Conservation (phyloP, 306 rosid genomes). For the Medicago arabica region DNA sequence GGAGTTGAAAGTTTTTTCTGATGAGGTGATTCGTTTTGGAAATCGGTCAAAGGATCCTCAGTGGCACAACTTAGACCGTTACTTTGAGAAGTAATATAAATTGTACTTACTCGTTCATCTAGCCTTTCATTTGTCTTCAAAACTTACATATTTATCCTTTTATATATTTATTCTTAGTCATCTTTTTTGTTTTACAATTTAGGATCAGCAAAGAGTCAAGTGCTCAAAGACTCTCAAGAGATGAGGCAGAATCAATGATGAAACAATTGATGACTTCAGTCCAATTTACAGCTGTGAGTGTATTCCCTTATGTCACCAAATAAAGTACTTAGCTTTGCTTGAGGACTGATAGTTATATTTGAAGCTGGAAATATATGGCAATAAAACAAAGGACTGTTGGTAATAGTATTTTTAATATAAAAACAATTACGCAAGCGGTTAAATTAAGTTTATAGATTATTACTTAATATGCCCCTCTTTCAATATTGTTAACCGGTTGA, state of each 20-base stretch:
- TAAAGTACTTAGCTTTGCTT: constrained; percentile 20
- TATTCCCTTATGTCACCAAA: constrained; percentile 16
- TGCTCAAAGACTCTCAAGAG: constrained; percentile 61
- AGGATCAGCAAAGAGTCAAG: constrained; percentile 58
- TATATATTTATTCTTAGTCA: constrained; percentile 34
- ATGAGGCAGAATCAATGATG: constrained; percentile 65
- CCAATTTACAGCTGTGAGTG: constrained; percentile 78
- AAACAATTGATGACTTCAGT: constrained; percentile 69
- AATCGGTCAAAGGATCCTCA: constrained; percentile 85
- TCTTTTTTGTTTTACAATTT: constrained; percentile 35
- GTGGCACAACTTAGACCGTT: constrained; percentile 90
- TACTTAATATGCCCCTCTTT: constrained; percentile 12
- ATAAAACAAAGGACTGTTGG: background rate
- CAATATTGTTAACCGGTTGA: constrained; percentile 19
- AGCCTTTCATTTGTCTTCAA: constrained; percentile 26
- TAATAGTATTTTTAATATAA: constrained; percentile 21
- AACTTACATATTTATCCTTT: background rate
- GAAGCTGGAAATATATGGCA: constrained; percentile 26
- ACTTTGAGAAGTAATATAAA: constrained; percentile 78
- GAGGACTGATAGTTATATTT: constrained; percentile 23
- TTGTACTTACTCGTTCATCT: constrained; percentile 39
- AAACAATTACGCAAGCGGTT: constrained; percentile 18
- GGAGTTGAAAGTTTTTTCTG: constrained; percentile 71
- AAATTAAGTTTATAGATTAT: constrained; percentile 20
- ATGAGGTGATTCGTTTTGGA: constrained; percentile 90